These are phyloP conservation scores for Allodekkera sacchari DNA, from an alignment of 805 yeast genomes.

Conservation along the genomic window DNA sequence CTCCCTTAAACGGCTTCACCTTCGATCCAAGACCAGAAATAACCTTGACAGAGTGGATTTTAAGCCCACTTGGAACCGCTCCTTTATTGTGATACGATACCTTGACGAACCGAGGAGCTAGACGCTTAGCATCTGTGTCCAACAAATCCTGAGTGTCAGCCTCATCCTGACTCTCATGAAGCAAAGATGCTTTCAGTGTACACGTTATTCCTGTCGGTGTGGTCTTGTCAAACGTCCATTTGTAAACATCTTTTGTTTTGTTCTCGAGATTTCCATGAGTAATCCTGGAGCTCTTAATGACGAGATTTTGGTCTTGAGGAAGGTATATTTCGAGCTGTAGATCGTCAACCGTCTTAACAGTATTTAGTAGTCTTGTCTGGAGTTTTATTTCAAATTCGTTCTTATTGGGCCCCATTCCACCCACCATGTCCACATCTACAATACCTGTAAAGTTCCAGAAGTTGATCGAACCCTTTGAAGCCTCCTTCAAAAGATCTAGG, in stretches of 20 bases:
- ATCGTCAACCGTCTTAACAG: constrained; percentile 39
- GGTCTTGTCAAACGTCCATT: constrained; percentile 60
- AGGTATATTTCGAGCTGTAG: constrained; percentile 32
- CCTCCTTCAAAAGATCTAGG: constrained; percentile 37
- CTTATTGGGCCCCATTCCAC: constrained; percentile 41
- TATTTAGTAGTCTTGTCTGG: constrained; percentile 35
- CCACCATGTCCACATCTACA: constrained; percentile 44
- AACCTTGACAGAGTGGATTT: constrained; percentile 57
- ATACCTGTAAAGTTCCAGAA: constrained; percentile 36
- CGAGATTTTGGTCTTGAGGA: constrained; percentile 15
- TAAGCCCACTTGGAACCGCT: constrained; percentile 64
- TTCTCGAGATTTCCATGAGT: constrained; percentile 73
- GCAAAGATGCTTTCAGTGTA: constrained; percentile 47
- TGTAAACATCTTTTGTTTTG: constrained; percentile 40
- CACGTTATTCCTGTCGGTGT: constrained; percentile 61
- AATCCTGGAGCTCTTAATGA: constrained; percentile 49
- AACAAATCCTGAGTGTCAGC: constrained; percentile 1
- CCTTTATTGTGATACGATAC: constrained; percentile 57
- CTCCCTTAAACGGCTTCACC: constrained; percentile 84
- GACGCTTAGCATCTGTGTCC: constrained; percentile 7
- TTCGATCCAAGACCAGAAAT: constrained; percentile 45
- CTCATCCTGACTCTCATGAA: constrained; percentile 5
- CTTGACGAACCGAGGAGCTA: constrained; percentile 37
- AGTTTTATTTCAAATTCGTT: constrained; percentile 58
- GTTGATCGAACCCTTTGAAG: constrained; percentile 7